Base-by-base conservation (phyloP, 305 asterid genomes). In the Stenogyne calaminthoides region DNA sequence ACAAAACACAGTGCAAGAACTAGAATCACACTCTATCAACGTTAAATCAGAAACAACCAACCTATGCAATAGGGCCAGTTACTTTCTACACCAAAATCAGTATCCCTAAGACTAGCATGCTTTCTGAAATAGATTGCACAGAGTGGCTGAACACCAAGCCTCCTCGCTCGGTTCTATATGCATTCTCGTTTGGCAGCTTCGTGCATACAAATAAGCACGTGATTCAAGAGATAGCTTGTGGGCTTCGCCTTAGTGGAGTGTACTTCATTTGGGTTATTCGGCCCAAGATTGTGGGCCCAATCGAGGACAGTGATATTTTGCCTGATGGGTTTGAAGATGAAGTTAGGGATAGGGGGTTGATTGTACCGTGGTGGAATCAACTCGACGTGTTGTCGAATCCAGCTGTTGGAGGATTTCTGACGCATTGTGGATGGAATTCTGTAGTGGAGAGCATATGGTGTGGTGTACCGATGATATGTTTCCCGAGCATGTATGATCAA, bases 161-260 rank as follows among this genome's bases (percentile, higher is more conserved):
- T 14, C 47, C 72, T 0, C 55, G 79, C 10, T 81, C 93, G 0
- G 93, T 89, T 7, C 37, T 89, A 12, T 89, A 86, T 67, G 80
- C n/a, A n/a, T n/a, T 87, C 51, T 87, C 96, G 0, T 89, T 89
- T 46, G 96, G 96, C 0, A 86, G 96, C 71, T 40, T 78, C 3
- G 86, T 79, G n/a, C 88, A 84, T 7, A 65, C 80, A 0, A 74
- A 73, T 9, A 81, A 80, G 64, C 49, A 78, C 6, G 81, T 81
- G 12, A 47, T 84, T 9, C 69, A 73, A 11, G 90, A 82, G 59
- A 80, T 89, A 25, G 92, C 91, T 55, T 65, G 68, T 9, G 91
- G 89, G 16, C 83, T 88, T 46, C 47, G 72, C 42, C 67, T 69
- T 0, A 83, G 89, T 52, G 82, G 56, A 20, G 80, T 80, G 37